Evolutionary conservation across 2,329 filamentous ascomycete genomes (phyloP).

Genomic region (Massarina eburnea): DNA sequence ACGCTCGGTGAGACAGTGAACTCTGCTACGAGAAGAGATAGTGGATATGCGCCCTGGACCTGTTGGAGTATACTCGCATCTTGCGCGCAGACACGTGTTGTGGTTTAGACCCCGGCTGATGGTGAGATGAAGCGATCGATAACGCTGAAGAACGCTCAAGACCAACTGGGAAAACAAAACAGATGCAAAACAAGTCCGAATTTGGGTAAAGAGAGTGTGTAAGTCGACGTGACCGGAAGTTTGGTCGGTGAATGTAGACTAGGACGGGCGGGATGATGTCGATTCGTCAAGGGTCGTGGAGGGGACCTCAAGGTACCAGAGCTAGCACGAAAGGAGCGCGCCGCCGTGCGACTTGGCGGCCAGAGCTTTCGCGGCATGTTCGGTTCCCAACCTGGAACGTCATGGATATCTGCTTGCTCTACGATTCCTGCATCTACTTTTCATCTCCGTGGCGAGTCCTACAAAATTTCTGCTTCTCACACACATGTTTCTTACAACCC

Average conservation of each 20-base stretch:
- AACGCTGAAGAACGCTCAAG: too few species aligned
- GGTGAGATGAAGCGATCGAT: not conserved
- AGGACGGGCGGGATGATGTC: slow-evolving; percentile 1
- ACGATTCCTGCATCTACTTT: too few species aligned
- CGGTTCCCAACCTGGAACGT: too few species aligned
- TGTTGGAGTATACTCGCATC: not conserved
- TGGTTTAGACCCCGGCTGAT: not conserved
- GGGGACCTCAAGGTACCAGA: not conserved
- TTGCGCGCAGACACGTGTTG: not conserved
- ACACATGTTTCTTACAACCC: too few species aligned
- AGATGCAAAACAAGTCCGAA: too few species aligned
- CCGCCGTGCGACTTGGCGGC: slow-evolving; percentile 1
- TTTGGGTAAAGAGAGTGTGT: not conserved
- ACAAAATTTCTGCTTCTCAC: too few species aligned
- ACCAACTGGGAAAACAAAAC: too few species aligned
- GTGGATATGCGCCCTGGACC: slow-evolving; percentile 13
- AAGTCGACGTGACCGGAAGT: not conserved
- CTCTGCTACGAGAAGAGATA: slow-evolving; percentile 21
- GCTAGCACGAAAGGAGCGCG: slow-evolving; percentile 2
- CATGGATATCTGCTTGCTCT: too few species aligned
- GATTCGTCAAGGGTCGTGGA: too few species aligned
- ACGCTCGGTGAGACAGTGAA: slow-evolving; percentile 30
- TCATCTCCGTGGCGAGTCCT: slow-evolving; percentile 1
- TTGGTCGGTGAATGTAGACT: not conserved
- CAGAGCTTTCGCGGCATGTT: not conserved